Conservation (phyloP, 345 rosid species). For the Eucalyptus rudis region DNA sequence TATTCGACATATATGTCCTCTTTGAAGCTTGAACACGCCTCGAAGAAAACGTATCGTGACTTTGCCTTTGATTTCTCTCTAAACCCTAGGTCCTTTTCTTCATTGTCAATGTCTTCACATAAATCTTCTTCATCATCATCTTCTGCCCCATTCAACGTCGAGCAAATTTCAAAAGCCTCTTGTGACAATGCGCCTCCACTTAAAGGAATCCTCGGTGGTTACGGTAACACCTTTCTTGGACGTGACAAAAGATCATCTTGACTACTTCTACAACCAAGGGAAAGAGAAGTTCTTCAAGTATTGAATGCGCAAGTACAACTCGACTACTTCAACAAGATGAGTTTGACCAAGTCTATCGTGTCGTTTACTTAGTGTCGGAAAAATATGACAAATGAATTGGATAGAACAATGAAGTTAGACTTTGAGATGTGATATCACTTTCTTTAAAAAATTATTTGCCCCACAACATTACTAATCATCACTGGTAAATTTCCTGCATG, state of each 20-base stretch:
- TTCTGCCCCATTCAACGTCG: not conserved
- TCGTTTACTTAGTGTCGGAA: not conserved
- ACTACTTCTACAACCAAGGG: constrained; percentile 37
- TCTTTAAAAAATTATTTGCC: too few relatives aligned
- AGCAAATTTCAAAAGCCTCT: not conserved
- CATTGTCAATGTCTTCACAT: too few relatives aligned
- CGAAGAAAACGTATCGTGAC: too few relatives aligned
- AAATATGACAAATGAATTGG: too few relatives aligned
- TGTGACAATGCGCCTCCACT: not conserved
- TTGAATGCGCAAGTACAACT: constrained; percentile 6
- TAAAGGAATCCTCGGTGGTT: constrained; percentile 23
- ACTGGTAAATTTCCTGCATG: accelerated
- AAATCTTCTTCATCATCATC: not conserved
- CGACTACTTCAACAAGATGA: constrained; percentile 24
- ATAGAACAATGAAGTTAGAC: too few relatives aligned
- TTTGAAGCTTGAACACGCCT: too few relatives aligned
- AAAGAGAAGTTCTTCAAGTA: constrained; percentile 9
- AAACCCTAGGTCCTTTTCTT: too few relatives aligned
- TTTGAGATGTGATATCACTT: too few relatives aligned
- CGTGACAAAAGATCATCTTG: constrained; percentile 15
- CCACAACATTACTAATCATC: too few relatives aligned
- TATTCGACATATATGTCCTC: too few relatives aligned
- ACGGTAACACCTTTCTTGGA: constrained; percentile 17
- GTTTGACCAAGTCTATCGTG: constrained; percentile 19
- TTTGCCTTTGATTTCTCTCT: too few relatives aligned